Evolutionary conservation across 495 filamentous ascomycete species (phyloP).

Genomic region (Platismatia glauca): DNA sequence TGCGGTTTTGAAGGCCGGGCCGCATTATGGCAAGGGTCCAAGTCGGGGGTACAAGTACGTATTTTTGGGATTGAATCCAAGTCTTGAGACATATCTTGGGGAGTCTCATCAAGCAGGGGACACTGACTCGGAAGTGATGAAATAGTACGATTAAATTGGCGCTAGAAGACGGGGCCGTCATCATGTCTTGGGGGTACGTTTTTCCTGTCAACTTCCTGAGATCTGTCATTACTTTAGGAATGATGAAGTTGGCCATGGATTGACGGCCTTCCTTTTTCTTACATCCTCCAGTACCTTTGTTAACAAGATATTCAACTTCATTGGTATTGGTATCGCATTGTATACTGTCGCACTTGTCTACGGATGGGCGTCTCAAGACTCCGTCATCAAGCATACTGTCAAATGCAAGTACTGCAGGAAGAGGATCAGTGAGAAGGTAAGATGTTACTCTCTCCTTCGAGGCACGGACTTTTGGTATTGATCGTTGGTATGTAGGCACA

Average conservation of each 20-base stretch:
- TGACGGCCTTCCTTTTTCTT: not conserved
- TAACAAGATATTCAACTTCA: conserved; percentile 56
- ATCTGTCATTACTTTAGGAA: too few relatives aligned
- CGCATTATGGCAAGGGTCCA: conserved; percentile 32
- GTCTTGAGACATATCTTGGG: too few relatives aligned
- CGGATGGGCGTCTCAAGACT: conserved; percentile 49
- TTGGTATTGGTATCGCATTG: conserved; percentile 55
- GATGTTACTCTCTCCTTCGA: conserved; percentile 9
- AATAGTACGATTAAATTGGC: conserved; percentile 61
- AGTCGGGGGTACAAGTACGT: conserved; percentile 51
- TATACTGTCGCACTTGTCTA: conserved; percentile 61
- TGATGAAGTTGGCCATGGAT: too few relatives aligned
- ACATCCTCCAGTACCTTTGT: conserved; percentile 46
- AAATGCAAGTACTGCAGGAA: conserved; percentile 68
- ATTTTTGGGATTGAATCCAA: too few relatives aligned
- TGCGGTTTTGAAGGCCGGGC: conserved; percentile 50
- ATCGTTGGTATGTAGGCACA: conserved; percentile 36
- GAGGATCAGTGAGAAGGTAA: conserved; percentile 54
- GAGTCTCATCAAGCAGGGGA: too few relatives aligned
- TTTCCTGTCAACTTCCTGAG: not conserved
- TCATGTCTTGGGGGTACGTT: conserved; percentile 60
- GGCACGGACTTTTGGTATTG: conserved; percentile 1
- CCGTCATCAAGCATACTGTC: conserved; percentile 61
- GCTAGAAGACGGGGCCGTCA: conserved; percentile 58
- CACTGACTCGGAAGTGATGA: too few relatives aligned